Base-by-base conservation (phyloP, 2,329 filamentous ascomycete species). In the Xylaria sp. region DNA sequence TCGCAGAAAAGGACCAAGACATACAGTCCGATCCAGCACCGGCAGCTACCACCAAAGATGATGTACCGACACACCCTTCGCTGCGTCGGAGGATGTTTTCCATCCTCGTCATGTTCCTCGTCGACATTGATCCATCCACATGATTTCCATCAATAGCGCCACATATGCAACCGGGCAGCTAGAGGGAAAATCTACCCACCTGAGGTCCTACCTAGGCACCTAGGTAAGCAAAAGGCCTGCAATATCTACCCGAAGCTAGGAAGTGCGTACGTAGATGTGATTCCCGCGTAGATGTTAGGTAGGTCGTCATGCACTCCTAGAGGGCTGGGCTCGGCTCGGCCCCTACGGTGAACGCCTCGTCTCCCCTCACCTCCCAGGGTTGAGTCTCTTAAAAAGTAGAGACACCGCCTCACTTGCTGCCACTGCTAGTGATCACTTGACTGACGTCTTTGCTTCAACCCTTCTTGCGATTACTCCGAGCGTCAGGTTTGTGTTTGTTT, bases 361-460 rank as follows among this genome's bases (percentile, higher is more conserved):
- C 16, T 43, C 18, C 40, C 8, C 4, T 43, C 41, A 43, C 41
- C 20, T 45, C 20, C 29, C 29, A 13, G 29, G 29, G 29, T 34
- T 34, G 22, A 24, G 8, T 34, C 39, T 42, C 37, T 21, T 39
- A 39, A 47, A 39, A 21, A 21, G 39, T 19, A 34, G 22, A 34
- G 22, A 47, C 44, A 39, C 29, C 19, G 29, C 44, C 44, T 47
- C 44, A 39, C n/a, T n/a, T n/a, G n/a, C n/a, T n/a, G n/a, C n/a
- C n/a, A n/a, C 29, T 34, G 29, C 29, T 13, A 13, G 29, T 34
- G 6, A 13, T 34, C 29, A 38, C n/a, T 19, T 46, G 44, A 7
- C 29, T 45, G 18, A 39, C 37, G 39, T 41, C 19, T 40, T 17
- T 42, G 39, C 21, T 22, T 34, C 46, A 24, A 17, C 8, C 4